A percentile compares a stretch with the other conserved stretches of the same genome.
Conservation (phyloP, 768 basidiomycete species). For the Calocybe cyanea region DNA sequence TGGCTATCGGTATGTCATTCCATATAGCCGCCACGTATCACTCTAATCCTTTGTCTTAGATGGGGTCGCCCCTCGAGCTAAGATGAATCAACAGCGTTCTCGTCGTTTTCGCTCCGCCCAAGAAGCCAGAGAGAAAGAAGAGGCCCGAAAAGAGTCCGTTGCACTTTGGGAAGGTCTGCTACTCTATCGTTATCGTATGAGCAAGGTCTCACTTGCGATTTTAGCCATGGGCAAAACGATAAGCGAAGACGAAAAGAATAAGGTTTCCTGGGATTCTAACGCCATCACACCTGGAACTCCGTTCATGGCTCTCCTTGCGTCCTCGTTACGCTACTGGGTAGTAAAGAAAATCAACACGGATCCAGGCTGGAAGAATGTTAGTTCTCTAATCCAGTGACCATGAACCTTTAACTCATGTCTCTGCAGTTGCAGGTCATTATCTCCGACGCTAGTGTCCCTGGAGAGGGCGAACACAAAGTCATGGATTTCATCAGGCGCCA, state of each 20-base stretch:
- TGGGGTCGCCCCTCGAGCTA: conserved; percentile 95
- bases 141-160: conserved; percentile 78
- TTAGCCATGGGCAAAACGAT: conserved; percentile 92
- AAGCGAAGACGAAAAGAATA: conserved; percentile 77
- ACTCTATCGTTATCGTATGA: neutral
- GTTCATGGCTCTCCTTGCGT: conserved; percentile 91
- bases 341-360: conserved; percentile 93
- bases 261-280: conserved; percentile 94
- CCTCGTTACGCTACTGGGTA: conserved; percentile 93
- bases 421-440: conserved; percentile 88
- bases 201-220: neutral
- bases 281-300: conserved; percentile 99
- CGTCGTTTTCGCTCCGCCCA: conserved; percentile 93
- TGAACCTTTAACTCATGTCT: neutral
- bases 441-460: conserved; percentile 95
- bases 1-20: conserved; percentile 83
- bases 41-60: conserved; percentile 42
- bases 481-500: conserved; percentile 98
- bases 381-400: conserved; percentile 19
- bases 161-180: conserved; percentile 77
- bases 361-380: conserved; percentile 90
- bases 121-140: conserved; percentile 92
- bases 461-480: conserved; percentile 99
- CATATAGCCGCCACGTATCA: neutral
- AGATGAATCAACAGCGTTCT: conserved; percentile 99